Evolutionary conservation across 1,139 yeast genomes (phyloP), one percentile per base, ranked within the genome.

Genomic region (Suhomyces coccinellae): DNA sequence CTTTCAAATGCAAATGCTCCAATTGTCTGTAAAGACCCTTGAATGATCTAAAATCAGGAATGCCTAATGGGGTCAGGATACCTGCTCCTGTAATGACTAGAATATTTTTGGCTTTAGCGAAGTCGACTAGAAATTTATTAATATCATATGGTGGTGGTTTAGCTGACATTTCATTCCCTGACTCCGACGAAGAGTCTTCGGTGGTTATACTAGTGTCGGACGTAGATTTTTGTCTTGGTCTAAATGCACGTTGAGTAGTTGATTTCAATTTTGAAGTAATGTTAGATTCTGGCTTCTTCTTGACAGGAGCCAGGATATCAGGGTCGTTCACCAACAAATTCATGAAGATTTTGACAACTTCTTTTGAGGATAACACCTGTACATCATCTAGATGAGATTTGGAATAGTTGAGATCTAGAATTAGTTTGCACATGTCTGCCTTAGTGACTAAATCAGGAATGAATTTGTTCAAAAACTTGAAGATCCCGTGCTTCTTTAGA

Each of bases 41-140:
- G 16, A 89, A 82, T 0, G 97, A 90, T 59, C 99, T 77, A 67
- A 93, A 93, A 67, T 93, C 99, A 0, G 98, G 97, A 44, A 91
- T 91, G 2, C 97, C 98, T 46, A 91, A 69, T 29, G 91, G 83
- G 3, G 98, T 91, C 34, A 96, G 88, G 44, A 93, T 90, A 20
- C 99, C 99, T 0, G 99, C 99, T 12, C 99, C 99, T 0, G 97
- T 89, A 17, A 93, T 69, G 1, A 93, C 95, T 52, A 93, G 59
- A 12, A 93, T 78, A 43, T 82, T 85, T 17, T 75, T 63, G 0
- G 62, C 53, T 6, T 42, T 27, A 11, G 37, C 26, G 28, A 54
- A 40, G 22, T 51, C 52, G 3, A 16, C n/a, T 13, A 52, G 32
- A 29, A 51, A 53, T 14, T 28, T 36, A 8, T 40, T 49, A 16